phyloP scores from a whole-genome alignment of 371 early-diverging fungal genomes.

The Globomyces sp. region DNA sequence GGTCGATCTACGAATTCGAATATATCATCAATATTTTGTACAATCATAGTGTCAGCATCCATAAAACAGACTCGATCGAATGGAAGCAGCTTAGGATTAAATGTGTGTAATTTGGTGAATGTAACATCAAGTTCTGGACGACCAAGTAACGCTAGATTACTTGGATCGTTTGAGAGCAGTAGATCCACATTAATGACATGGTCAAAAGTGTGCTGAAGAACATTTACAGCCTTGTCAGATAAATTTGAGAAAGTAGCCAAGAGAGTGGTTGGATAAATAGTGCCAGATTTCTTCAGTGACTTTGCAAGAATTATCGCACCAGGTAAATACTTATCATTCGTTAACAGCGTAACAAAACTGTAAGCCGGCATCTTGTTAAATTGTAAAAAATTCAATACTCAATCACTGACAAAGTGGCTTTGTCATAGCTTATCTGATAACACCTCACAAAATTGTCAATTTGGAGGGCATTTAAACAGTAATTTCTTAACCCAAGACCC shows the following conservation, averaged over 20 bases:
- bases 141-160: slow-evolving; percentile 73
- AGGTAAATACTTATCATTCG: slow-evolving; percentile 65
- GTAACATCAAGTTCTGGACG: slow-evolving; percentile 87
- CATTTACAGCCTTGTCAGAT: slow-evolving; percentile 41
- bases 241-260: slow-evolving; percentile 64
- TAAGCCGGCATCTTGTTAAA: slow-evolving; percentile 9
- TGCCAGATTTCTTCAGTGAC: slow-evolving; percentile 65
- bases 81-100: slow-evolving; percentile 58
- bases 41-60: slow-evolving; percentile 86
- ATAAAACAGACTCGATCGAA: slow-evolving; percentile 76
- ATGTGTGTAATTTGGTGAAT: slow-evolving; percentile 86
- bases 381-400: slow-evolving; percentile 2
- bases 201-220: slow-evolving; percentile 61
- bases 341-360: slow-evolving; percentile 51
- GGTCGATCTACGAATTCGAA: slow-evolving; percentile 64
- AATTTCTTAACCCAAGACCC: too few relatives aligned
- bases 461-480: too few relatives aligned
- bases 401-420: too few relatives aligned
- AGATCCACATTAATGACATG: slow-evolving; percentile 59
- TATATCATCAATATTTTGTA: slow-evolving; percentile 75
- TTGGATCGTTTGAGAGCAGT: slow-evolving; percentile 47
- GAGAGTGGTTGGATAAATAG: slow-evolving; percentile 63
- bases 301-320: slow-evolving; percentile 83
- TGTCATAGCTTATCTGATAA: too few relatives aligned
- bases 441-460: too few relatives aligned